phyloP scores from a whole-genome alignment of 2,329 filamentous ascomycete species.

The Colletotrichum nymphaeae region DNA sequence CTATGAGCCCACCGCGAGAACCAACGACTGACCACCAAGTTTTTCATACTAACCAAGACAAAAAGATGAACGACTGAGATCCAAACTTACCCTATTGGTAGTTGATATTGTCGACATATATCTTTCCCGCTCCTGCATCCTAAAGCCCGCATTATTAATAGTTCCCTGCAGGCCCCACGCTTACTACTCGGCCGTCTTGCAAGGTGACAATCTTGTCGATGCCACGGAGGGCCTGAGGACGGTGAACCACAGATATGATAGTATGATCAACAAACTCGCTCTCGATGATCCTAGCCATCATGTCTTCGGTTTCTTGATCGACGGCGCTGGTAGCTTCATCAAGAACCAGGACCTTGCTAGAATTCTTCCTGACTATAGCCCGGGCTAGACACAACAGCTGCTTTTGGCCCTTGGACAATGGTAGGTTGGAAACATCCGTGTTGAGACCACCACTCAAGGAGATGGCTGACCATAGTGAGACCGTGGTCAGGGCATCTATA shows the following conservation, averaged over 20 bases:
- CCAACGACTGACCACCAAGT: not conserved
- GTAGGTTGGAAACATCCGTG: conserved; percentile 25
- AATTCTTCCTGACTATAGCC: conserved; percentile 14
- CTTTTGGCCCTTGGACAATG: conserved; percentile 39
- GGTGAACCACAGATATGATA: conserved; percentile 42
- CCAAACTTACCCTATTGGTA: not conserved
- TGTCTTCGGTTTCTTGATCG: conserved; percentile 51
- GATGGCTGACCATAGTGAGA: conserved; percentile 36
- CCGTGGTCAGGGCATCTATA: conserved; percentile 28
- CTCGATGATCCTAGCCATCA: conserved; percentile 34
- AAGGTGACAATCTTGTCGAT: conserved; percentile 11
- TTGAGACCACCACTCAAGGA: conserved; percentile 35
- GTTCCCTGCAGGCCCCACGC: too few relatives aligned
- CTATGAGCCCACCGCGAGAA: not conserved
- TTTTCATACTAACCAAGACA: not conserved
- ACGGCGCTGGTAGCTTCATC: conserved; percentile 76
- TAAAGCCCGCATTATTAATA: not conserved
- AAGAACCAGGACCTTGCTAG: conserved; percentile 66
- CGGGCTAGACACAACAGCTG: conserved; percentile 43
- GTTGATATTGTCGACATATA: not conserved
- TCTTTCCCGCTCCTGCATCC: not conserved
- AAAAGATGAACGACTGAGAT: too few relatives aligned
- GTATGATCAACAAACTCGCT: conserved; percentile 40
- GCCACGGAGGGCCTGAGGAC: conserved; percentile 33
- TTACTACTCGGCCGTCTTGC: conserved; percentile 13